Evolutionary conservation across 2,329 filamentous ascomycete genomes (phyloP), one percentile per base, ranked within the genome.

Genomic region (Calonectria pseudoturangicola): DNA sequence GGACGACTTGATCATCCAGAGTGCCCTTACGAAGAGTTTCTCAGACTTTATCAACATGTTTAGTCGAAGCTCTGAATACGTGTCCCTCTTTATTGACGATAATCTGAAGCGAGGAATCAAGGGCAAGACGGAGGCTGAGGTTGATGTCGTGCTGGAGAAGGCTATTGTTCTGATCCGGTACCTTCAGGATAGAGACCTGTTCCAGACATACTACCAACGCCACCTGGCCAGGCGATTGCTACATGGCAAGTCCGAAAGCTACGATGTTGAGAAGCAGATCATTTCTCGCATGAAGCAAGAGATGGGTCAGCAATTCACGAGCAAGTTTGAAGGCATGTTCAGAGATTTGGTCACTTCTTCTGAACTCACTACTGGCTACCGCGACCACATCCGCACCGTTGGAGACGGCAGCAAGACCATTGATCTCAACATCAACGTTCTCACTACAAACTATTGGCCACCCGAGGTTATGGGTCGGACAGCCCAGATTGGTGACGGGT

Each of bases 121-220:
- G 81, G 95, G 95, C 74, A 98, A 97, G 87, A 96, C 95, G 0
- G 97, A 98, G 79, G 89, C 89, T 33, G 96, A 98, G 81, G 91
- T 98, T 16, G 96, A 98, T 79, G 84, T 86, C 9, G 91, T 98
- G 1, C 87, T 98, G 48, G 96, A 98, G 72, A 98, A 97, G 82
- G 96, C 96, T 15, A 97, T 98, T 73, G 92, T 93, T 0, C 87
- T 99, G 8, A 90, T 99, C 66, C 92, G 95, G 56, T 98, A 98
- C 78, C 90, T 99, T 45, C 91, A 93, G 68, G 96, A 98, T 80
- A 97, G 96, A 85, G 97, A 99, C 82, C 89, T 98, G 77, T 98
- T 99, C 80, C 96, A 99, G 86, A 92, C 94, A 5, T 99, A 99
- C 84, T 98, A 99, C 87, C 98, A 98, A 87, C 98, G 98, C 82